Evolutionary conservation across 2,329 filamentous ascomycete species (phyloP).

Genomic region (Penicillium griseofulvum): DNA sequence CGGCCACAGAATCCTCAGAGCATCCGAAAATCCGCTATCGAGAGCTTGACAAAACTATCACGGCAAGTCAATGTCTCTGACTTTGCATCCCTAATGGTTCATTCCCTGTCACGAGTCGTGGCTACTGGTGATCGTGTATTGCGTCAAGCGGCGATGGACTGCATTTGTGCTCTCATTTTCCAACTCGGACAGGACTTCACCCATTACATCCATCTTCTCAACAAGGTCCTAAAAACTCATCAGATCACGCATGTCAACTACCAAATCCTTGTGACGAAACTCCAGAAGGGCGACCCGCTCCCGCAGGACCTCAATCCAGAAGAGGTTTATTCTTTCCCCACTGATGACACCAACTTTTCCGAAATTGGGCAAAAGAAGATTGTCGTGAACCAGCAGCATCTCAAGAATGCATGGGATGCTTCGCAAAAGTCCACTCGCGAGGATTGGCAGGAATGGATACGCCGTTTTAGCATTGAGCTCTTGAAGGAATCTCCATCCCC

Average conservation of each 20-base stretch:
- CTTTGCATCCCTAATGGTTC: constrained; percentile 93
- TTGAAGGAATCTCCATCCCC: constrained; percentile 95
- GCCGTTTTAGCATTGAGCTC: constrained; percentile 91
- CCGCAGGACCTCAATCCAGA: constrained; percentile 91
- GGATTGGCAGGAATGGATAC: constrained; percentile 99
- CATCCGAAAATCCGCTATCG: constrained; percentile 84
- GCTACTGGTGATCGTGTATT: constrained; percentile 69
- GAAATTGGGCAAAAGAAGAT: constrained; percentile 91
- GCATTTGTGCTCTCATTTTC: constrained; percentile 89
- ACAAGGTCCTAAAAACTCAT: constrained; percentile 75
- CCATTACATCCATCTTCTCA: constrained; percentile 90
- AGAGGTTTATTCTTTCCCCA: constrained; percentile 71
- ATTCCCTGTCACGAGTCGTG: constrained; percentile 82
- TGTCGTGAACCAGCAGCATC: constrained; percentile 93
- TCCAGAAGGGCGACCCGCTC: constrained; percentile 92
- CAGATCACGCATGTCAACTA: constrained; percentile 90
- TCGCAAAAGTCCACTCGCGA: constrained; percentile 95
- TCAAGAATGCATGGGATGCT: constrained; percentile 96
- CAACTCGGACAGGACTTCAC: constrained; percentile 94
- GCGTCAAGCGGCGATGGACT: constrained; percentile 82
- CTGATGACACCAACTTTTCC: constrained; percentile 76
- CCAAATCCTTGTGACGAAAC: constrained; percentile 83
- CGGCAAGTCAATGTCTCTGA: constrained; percentile 96
- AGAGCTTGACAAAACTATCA: constrained; percentile 90
- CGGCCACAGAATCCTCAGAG: constrained; percentile 76